Evolutionary conservation across 768 basidiomycete genomes (phyloP), one percentile per base, ranked within the genome.

Genomic region (Panaeolus papilionaceus): DNA sequence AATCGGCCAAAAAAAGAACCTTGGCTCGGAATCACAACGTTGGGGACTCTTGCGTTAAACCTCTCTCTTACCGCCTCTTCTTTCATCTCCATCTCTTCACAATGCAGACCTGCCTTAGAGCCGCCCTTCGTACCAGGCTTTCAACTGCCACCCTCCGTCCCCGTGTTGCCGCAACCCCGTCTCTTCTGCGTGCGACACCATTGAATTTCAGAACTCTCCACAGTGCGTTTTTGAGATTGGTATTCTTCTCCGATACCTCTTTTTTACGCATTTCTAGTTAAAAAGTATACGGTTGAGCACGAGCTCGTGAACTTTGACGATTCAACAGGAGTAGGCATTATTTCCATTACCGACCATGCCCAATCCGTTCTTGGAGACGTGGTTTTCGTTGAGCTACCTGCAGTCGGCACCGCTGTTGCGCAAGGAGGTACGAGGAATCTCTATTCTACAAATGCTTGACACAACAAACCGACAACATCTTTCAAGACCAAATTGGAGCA

Each of bases 341-440:
- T 99, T 51, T 87, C 88, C 49, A 93, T 99, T 75, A 98, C 98
- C 16, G 83, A 97, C 75, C 92, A 98, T 75, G 98, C 98, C 1
- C 95, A 98, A 78, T 85, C 89, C 62, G 89, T 90, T 39, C 86
- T 99, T 2, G 98, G 98, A 38, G 98, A 99, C 77, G 95, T 99
- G 63, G 98, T 99, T 61, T 99, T 94, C 80, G 96, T 99, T 61
- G 98, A 99, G 77, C 85, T 99, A 61, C 93, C 94, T 1, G 72
- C 75, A 10, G 75, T 85, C 9, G 95, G 92, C 4, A 82, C 85
- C 0, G 76, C 86, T 67, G 81, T 98, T 64, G 75, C 75, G 8
- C 82, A 92, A 78, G 94, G 92, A 72, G 94, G 96, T 96, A 71
- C 73, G 54, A 2, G 5, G 95, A 72, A 49, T 14, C 42, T 66